Base-by-base conservation (phyloP, 2,329 filamentous ascomycete genomes). In the Arthrobotrys pseudoclavata region DNA sequence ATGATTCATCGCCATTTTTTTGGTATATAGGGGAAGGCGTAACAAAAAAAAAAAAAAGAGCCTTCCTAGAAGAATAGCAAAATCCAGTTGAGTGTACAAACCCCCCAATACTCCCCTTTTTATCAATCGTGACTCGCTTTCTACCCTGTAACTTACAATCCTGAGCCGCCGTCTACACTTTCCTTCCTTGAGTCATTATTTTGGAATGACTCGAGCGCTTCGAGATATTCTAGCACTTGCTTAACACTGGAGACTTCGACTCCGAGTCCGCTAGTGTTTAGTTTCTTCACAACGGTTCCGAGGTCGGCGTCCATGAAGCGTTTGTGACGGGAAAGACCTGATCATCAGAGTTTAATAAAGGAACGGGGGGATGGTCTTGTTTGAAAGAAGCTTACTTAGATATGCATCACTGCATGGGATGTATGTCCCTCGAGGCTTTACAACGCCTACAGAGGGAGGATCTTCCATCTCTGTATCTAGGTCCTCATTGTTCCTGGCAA, bases 331-430 rank as follows among this genome's bases (percentile, higher is more conserved):
- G 79, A 80, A 34, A 82, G 62, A 22, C 80, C 75, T 79, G 37
- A 29, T 24, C 18, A 34, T 40, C 29, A 62, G 24, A 61, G 31
- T 37, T 61, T 52, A 52, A 20, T 60, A 37, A 18, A 48, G 6
- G 40, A 12, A 18, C 34, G n/a, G 52, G 20, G 60, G n/a, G 15
- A 20, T 20, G 24, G 52, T 5, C 6, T 42, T 45, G 18, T 42
- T 26, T 22, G 24, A 31, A 26, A 22, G 37, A 13, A 24, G 34
- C 60, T 67, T 62, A 77, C 74, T 80, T 34, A 80, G 76, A 63
- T 82, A 82, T 37, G 80, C 81, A 20, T 80, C 81, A n/a, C 80
- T 80, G 22, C 79, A 80, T 1, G 80, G 80, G 24, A 82, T 81
- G 50, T 81, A 82, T n/a, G 79, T 81, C 20, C 79, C 77, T 10